Evolutionary conservation across 179 eudicot genomes (phyloP), one percentile per base, ranked within the genome.

Genomic region (Beta lomatogona): DNA sequence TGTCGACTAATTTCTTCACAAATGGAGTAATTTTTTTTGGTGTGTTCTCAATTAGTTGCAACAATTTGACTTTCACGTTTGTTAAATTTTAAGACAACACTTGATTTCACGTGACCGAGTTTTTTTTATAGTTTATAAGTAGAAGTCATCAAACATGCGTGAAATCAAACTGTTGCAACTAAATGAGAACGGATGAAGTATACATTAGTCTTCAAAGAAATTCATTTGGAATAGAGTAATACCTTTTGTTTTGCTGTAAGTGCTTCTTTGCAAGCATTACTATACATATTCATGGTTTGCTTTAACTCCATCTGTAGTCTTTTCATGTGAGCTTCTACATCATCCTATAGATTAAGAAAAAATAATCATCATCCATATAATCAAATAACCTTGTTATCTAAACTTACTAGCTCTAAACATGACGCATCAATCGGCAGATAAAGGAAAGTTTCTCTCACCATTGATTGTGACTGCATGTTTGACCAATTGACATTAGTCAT

Each of bases 231-330:
- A 41, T 41, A 68, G 50, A 68, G 9, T 15, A 16, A 46, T 73
- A 86, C 89, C 89, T 82, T 79, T 55, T 87, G 87, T 50, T 87
- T 87, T 15, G 87, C 87, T 3, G 85, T 21, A 21, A 80, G 78
- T 67, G 89, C 87, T 79, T 87, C 89, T 68, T 87, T 87, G 82
- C 84, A 80, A 57, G 85, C 87, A 73, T 28, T 77, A 69, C 83
- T 87, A 50, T 87, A 87, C 85, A 82, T 60, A 53, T 84, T 76
- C 85, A 87, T 87, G 12, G 89, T 84, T 82, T 84, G 89, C 82
- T 71, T 82, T 14, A 87, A 59, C 85, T 87, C 85, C 60, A 77
- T 7, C 77, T 75, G 84, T 12, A 87, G 74, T 81, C 81, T 84
- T 52, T n/a, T 79, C 87, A 87, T 87, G 77, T 87, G 87, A 15